Evolutionary conservation across 192 early-diverging fungal species (phyloP).

Genomic region (Backusella macrospora): DNA sequence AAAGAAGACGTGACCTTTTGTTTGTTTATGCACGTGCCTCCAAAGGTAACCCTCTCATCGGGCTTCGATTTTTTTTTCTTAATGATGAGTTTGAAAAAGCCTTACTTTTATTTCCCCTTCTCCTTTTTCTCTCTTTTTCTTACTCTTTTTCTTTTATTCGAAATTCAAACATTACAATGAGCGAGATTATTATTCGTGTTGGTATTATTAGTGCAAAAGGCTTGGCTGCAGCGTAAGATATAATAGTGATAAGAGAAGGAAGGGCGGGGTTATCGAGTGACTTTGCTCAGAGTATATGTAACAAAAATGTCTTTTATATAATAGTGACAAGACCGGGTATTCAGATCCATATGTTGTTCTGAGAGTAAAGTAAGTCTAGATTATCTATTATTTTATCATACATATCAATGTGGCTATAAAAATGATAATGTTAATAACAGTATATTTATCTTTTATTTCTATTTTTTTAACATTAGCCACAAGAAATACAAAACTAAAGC

Average conservation of each 20-base stretch:
- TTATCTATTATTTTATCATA: neutral
- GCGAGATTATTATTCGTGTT: conserved; percentile 20
- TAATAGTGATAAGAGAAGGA: neutral
- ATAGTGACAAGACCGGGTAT: conserved; percentile 24
- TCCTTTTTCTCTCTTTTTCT: neutral
- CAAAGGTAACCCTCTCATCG: too few relatives aligned
- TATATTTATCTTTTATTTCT: conserved; percentile 2
- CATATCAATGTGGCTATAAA: neutral
- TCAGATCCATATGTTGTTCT: conserved; percentile 34
- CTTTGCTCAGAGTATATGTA: too few relatives aligned
- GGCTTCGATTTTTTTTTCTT: too few relatives aligned
- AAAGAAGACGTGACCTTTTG: neutral
- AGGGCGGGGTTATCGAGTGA: neutral
- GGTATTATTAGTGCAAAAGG: conserved; percentile 24
- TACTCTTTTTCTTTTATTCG: neutral
- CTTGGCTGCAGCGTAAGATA: conserved; percentile 29
- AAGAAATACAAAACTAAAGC: conserved; percentile 62
- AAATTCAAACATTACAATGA: conserved; percentile 1
- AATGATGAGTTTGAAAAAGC: too few relatives aligned
- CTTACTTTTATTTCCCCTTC: neutral
- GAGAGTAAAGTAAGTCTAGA: conserved; percentile 18
- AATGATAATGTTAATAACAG: neutral
- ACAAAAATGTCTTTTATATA: neutral
- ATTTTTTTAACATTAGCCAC: conserved; percentile 24
- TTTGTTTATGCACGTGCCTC: conserved; percentile 3